Evolutionary conservation across 2,329 filamentous ascomycete genomes (phyloP).

Genomic region (Cordyceps fumosorosea): DNA sequence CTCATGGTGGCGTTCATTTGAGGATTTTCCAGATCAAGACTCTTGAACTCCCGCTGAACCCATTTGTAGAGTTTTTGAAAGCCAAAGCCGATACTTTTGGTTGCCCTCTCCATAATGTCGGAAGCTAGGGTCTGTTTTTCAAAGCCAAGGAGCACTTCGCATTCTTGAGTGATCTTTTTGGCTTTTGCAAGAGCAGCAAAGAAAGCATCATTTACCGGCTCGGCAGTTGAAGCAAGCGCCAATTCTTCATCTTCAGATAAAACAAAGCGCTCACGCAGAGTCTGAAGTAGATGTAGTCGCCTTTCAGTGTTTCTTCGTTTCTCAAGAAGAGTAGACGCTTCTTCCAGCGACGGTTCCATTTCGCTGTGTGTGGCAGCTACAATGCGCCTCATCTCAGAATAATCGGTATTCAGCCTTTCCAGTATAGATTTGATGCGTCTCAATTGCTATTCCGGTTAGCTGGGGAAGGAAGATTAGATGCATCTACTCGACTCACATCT

Average conservation of each 20-base stretch:
- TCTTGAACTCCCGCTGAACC: conserved; percentile 90
- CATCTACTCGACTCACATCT: conserved; percentile 50
- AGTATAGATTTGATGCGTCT: conserved; percentile 76
- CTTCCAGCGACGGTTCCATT: conserved; percentile 67
- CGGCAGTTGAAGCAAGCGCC: conserved; percentile 68
- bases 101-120: conserved; percentile 87
- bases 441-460: conserved; percentile 58
- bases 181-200: conserved; percentile 71
- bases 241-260: conserved; percentile 74
- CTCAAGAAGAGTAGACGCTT: conserved; percentile 65
- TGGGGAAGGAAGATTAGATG: conserved; percentile 23
- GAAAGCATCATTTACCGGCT: conserved; percentile 80
- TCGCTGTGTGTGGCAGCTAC: conserved; percentile 69
- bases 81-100: conserved; percentile 76
- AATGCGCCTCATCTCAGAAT: conserved; percentile 71
- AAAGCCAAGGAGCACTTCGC: conserved; percentile 79
- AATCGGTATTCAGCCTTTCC: conserved; percentile 69
- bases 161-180: conserved; percentile 83
- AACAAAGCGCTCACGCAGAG: conserved; percentile 77
- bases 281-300: conserved; percentile 70
- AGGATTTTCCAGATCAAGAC: conserved; percentile 85
- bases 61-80: conserved; percentile 96
- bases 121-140: conserved; percentile 83
- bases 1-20: conserved; percentile 84
- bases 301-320: conserved; percentile 69